A percentile compares a stretch with the other conserved stretches of the same genome.
phyloP scores from a whole-genome alignment of 2,329 filamentous ascomycete species.

The Cladosporium sp. region DNA sequence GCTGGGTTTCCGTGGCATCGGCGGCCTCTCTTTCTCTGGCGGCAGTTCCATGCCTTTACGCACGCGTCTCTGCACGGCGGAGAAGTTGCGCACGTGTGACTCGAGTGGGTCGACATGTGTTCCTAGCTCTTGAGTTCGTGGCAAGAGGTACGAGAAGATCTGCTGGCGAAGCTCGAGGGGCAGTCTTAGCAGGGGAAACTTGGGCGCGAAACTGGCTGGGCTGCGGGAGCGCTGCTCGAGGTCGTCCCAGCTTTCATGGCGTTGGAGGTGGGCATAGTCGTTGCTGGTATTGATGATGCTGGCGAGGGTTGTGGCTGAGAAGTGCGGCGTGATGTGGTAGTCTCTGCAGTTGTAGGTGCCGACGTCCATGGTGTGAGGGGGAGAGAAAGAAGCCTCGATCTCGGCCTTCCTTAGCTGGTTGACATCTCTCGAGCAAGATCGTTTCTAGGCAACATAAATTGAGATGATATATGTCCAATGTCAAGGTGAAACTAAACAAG shows the following conservation, averaged over 20 bases:
- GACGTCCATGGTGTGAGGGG: slow-evolving; percentile 25
- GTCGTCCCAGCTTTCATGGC: slow-evolving; percentile 30
- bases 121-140: slow-evolving; percentile 32
- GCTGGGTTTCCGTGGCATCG: not conserved
- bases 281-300: slow-evolving; percentile 13
- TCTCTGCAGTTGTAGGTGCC: slow-evolving; percentile 36
- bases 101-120: slow-evolving; percentile 21
- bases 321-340: slow-evolving; percentile 30
- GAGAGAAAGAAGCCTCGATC: not conserved
- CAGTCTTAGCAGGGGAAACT: slow-evolving; percentile 33
- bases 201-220: slow-evolving; percentile 25
- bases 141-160: slow-evolving; percentile 41
- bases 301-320: slow-evolving; percentile 22
- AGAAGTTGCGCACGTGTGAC: slow-evolving; percentile 28
- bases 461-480: not conserved
- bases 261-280: slow-evolving; percentile 9
- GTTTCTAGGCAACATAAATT: not conserved
- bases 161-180: slow-evolving; percentile 43
- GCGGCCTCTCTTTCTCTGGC: not conserved
- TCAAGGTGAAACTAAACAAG: not conserved
- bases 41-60: slow-evolving; percentile 22
- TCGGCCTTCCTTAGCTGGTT: not conserved
- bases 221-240: slow-evolving; percentile 30
- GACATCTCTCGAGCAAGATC: not conserved
- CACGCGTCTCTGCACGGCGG: slow-evolving; percentile 27